Conservation (phyloP, 345 rosid species). For the Murraya koenigii region DNA sequence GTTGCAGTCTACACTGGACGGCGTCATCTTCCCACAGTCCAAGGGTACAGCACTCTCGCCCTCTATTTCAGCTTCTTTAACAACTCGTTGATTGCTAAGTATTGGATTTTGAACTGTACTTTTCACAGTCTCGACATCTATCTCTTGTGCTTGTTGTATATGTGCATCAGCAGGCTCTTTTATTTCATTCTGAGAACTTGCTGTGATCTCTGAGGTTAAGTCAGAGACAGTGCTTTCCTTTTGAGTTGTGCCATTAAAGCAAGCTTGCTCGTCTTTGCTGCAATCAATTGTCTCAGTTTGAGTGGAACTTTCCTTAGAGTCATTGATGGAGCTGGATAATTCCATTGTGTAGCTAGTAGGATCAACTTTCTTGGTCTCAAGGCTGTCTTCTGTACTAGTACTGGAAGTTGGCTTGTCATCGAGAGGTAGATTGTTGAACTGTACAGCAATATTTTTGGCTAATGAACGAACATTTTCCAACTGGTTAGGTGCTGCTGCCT, state of each 20-base stretch:
- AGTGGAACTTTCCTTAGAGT: slow-evolving; percentile 50
- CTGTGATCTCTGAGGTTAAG: slow-evolving; percentile 21
- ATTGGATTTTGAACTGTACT: slow-evolving; percentile 21
- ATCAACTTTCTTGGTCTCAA: slow-evolving; percentile 69
- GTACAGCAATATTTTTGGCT: slow-evolving; percentile 33
- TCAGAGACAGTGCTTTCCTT: slow-evolving; percentile 27
- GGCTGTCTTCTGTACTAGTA: slow-evolving; percentile 59
- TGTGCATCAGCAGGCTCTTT: slow-evolving; percentile 26
- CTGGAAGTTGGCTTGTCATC: slow-evolving; percentile 43
- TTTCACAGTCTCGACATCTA: slow-evolving; percentile 29
- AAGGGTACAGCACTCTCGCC: slow-evolving; percentile 20
- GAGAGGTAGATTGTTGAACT: slow-evolving; percentile 32
- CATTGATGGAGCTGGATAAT: slow-evolving; percentile 38
- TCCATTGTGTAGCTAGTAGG: slow-evolving; percentile 49
- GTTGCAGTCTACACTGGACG: slow-evolving; percentile 13
- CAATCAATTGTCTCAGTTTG: slow-evolving; percentile 44
- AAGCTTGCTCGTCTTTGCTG: slow-evolving; percentile 44
- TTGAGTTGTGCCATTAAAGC: slow-evolving; percentile 23
- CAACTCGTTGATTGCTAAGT: slow-evolving; percentile 21
- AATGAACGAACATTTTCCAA: slow-evolving; percentile 36
- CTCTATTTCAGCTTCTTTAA: slow-evolving; percentile 33
- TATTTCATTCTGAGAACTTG: slow-evolving; percentile 24
- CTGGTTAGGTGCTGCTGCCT: slow-evolving; percentile 31
- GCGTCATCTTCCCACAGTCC: slow-evolving; percentile 19
- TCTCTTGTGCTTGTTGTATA: slow-evolving; percentile 27